These are phyloP conservation scores for Exidia glandulosa DNA, from an alignment of 768 basidiomycete genomes.

Conservation along the genomic window DNA sequence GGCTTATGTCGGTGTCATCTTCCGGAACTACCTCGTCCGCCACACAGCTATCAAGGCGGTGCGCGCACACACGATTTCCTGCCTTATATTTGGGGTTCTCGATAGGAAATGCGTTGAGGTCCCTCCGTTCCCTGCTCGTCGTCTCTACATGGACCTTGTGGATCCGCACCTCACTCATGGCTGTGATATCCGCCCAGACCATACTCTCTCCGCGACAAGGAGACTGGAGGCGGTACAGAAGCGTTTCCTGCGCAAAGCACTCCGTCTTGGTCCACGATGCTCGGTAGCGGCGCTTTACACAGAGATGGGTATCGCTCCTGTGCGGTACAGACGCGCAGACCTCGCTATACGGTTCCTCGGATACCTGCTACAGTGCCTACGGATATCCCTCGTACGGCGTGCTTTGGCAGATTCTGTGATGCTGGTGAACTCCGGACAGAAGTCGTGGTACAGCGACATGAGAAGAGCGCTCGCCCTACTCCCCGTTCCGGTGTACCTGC, in stretches of 20 bases:
- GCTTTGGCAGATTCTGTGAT: neutral
- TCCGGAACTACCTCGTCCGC: too few relatives aligned
- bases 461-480: neutral
- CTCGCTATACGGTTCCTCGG: conserved; percentile 12
- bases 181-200: conserved; percentile 13
- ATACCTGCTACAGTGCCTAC: conserved; percentile 2
- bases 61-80: too few relatives aligned
- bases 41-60: too few relatives aligned
- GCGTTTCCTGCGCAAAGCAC: conserved; percentile 12
- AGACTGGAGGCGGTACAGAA: conserved; percentile 8
- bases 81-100: too few relatives aligned
- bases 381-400: neutral
- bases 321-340: conserved; percentile 10
- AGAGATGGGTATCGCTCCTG: conserved; percentile 16
- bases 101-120: too few relatives aligned
- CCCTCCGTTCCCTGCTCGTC: too few relatives aligned
- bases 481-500: neutral
- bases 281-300: conserved; percentile 11
- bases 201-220: conserved; percentile 3
- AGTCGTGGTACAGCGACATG: neutral
- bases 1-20: too few relatives aligned
- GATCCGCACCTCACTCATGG: conserved; percentile 17
- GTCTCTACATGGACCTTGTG: conserved; percentile 13
- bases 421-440: neutral
- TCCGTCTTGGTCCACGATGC: conserved; percentile 10